Base-by-base conservation (phyloP, 192 early-diverging fungal genomes). In the Umbelopsis ramanniana region DNA sequence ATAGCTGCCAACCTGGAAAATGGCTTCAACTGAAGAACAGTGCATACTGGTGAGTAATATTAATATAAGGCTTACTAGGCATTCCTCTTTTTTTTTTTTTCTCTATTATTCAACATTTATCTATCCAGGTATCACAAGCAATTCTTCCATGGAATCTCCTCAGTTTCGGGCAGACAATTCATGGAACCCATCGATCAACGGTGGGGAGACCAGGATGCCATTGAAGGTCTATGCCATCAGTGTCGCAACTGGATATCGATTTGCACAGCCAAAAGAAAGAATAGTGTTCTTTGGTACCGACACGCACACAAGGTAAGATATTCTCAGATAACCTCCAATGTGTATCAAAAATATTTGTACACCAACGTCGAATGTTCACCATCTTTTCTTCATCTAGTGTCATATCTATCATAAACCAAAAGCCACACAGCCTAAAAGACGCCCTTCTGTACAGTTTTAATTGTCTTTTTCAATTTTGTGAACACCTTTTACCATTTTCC, bases 21-120 rank as follows among this genome's bases (percentile, higher is more conserved):
- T 95, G 93, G 92, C 85, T 95, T 46, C 93, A 95, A 76, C 82
- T 95, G 17, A 95, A 94, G 72, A 95, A 95, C 77, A 91, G 89
- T 72, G 94, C 94, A 0, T 95, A 85, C 71, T 95, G 94, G 94
- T 90, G 77, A 72, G 69, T 38, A 47, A 45, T 12, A 38, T 48
- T 26, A 38, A 21, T 55, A 67, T 37, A 40, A 22, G 6, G 37
- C 22, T 21, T 6, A 35, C 52, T 4, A 45, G 10, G 33, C 38
- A 50, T 66, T 5, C 15, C 52, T 46, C 33, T 63, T 24, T 47
- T 17, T 53, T 68, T 53, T 68, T 21, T 60, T 69, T 40, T 69
- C 40, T n/a, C 24, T 63, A 45, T n/a, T 63, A 19, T 22, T 71
- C 37, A 40, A n/a, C 21, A 22, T 23, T 57, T 40, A 55, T 43